These are phyloP conservation scores for Rhododendron mucronatum DNA, from an alignment of 148 eudicot genomes.

Conservation along the genomic window DNA sequence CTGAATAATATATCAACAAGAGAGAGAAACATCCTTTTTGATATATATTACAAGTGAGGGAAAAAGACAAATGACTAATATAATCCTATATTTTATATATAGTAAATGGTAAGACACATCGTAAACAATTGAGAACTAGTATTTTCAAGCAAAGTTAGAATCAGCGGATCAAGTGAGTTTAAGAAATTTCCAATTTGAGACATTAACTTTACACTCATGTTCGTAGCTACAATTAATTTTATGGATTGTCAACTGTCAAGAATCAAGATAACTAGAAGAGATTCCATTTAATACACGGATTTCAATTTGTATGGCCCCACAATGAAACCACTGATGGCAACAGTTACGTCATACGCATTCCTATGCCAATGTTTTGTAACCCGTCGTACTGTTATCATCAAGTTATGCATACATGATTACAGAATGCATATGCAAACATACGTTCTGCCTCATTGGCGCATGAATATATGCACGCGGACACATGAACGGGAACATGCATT, in stretches of 20 bases:
- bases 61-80: background rate
- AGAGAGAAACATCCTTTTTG: background rate
- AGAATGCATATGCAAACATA: background rate
- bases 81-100: background rate
- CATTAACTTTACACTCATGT: background rate
- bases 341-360: background rate
- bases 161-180: background rate
- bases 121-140: background rate
- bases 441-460: background rate
- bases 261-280: background rate
- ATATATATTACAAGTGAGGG: background rate
- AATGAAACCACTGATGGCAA: background rate
- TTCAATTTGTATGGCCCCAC: background rate
- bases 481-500: background rate
- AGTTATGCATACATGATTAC: background rate
- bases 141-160: background rate
- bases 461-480: background rate
- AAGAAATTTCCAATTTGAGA: background rate
- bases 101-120: background rate
- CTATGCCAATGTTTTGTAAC: background rate
- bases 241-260: no score
- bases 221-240: background rate
- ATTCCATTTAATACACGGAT: background rate
- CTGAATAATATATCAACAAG: background rate
- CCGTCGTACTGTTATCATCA: background rate